A percentile compares a stretch with the other conserved stretches of the same genome.
phyloP scores from a whole-genome alignment of 2,329 filamentous ascomycete species.

The Calonectria henricotiae region DNA sequence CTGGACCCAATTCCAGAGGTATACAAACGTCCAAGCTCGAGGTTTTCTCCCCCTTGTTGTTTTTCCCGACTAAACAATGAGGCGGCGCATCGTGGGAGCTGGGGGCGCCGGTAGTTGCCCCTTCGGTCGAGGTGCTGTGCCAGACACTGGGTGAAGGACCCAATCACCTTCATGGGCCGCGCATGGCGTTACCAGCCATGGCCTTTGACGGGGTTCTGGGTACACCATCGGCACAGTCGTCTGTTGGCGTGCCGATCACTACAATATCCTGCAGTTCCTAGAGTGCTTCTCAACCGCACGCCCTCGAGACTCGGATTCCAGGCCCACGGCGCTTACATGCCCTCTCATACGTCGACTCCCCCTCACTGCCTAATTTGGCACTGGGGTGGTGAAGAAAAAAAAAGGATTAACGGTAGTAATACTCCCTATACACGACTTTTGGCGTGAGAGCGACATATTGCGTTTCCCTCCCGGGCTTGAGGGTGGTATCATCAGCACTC shows the following conservation, averaged over 20 bases:
- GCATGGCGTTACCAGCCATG: not conserved
- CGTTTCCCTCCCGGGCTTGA: not conserved
- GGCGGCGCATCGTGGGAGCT: not conserved
- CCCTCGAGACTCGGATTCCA: not conserved
- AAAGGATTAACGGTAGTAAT: not conserved
- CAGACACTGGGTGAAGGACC: not conserved
- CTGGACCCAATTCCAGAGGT: not conserved
- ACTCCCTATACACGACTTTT: not conserved
- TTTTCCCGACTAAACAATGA: not conserved
- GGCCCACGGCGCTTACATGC: not conserved
- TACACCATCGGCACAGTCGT: not conserved
- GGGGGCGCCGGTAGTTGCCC: not conserved
- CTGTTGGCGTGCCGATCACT: not conserved
- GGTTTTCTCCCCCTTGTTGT: no score
- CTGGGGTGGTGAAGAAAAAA: not conserved
- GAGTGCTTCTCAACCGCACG: not conserved
- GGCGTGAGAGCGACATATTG: not conserved
- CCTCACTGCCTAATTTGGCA: not conserved
- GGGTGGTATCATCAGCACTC: not conserved
- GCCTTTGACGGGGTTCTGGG: not conserved
- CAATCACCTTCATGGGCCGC: not conserved
- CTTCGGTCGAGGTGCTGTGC: not conserved
- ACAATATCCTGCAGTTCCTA: not conserved
- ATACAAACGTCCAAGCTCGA: not conserved
- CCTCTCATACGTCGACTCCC: not conserved